These are phyloP conservation scores for Pythium oligandrum DNA, from an alignment of 352 stramenopile species.

Conservation along the genomic window DNA sequence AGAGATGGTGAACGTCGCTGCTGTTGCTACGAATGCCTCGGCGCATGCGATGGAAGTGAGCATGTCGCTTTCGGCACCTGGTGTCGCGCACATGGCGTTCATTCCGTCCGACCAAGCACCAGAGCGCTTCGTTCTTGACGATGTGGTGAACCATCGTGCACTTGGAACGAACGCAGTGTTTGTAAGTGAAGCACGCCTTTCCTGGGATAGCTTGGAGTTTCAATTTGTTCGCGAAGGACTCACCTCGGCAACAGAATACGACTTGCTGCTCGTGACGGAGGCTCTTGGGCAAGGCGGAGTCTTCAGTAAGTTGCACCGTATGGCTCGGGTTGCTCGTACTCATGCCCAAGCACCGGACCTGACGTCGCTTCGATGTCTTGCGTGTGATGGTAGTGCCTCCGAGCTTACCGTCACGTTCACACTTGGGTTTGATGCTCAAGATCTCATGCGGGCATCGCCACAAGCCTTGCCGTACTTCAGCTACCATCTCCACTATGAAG, in stretches of 20 bases:
- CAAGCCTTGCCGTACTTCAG: constrained; percentile 31
- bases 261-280: constrained; percentile 54
- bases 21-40: constrained; percentile 30
- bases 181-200: constrained; percentile 8
- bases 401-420: constrained; percentile 36
- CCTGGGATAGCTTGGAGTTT: constrained; percentile 24
- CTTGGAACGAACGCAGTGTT: constrained; percentile 17
- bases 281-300: constrained; percentile 44
- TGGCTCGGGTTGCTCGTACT: constrained; percentile 31
- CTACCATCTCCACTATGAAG: constrained; percentile 56
- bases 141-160: too few species aligned
- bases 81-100: constrained; percentile 44
- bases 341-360: constrained; percentile 53
- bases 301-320: constrained; percentile 30
- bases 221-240: constrained; percentile 25
- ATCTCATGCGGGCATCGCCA: constrained; percentile 25
- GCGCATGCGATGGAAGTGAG: constrained; percentile 28
- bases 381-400: constrained; percentile 36
- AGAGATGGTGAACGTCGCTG: constrained; percentile 13
- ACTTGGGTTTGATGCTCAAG: constrained; percentile 33
- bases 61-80: constrained; percentile 30
- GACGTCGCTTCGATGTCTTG: constrained; percentile 11
- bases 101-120: constrained; percentile 12
- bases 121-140: too few species aligned
- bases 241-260: constrained; percentile 49